phyloP scores from a whole-genome alignment of 257 asterid species.

The Striga asiatica region DNA sequence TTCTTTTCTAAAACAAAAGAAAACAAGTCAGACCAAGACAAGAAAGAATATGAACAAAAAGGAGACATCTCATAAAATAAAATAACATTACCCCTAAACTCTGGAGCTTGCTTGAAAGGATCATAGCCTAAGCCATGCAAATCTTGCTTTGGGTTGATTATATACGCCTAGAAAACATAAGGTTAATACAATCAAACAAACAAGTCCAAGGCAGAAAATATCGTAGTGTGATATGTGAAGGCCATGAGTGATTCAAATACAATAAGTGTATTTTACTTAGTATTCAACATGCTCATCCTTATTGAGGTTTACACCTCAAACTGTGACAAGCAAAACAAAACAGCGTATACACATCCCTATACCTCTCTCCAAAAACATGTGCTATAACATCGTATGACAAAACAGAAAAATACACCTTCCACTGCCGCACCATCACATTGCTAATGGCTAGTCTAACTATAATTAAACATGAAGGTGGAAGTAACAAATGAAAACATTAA shows the following conservation, averaged over 20 bases:
- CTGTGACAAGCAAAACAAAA: neutral
- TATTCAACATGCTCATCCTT: neutral
- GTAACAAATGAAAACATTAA: too few species aligned
- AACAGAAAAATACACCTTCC: too few species aligned
- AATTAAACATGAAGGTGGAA: too few species aligned
- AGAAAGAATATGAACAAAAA: neutral
- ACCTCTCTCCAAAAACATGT: too few species aligned
- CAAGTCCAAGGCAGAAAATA: conserved; percentile 7
- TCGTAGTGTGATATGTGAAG: neutral
- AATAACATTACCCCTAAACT: conserved; percentile 74
- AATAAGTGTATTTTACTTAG: neutral
- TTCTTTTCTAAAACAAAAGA: conserved; percentile 51
- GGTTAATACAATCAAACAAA: neutral
- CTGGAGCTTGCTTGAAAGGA: conserved; percentile 97
- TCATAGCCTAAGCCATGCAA: conserved; percentile 84
- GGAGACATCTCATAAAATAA: conserved; percentile 13
- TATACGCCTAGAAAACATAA: conserved; percentile 44
- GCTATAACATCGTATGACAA: too few species aligned
- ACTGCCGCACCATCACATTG: too few species aligned
- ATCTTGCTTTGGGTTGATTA: conserved; percentile 82
- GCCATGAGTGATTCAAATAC: neutral
- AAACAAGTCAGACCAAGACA: neutral
- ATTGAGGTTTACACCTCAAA: too few species aligned
- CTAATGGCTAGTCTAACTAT: too few species aligned
- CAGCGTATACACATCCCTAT: too few species aligned